Evolutionary conservation across 495 filamentous ascomycete genomes (phyloP), one percentile per base, ranked within the genome.

Genomic region (Aspergillus heteromorphus): DNA sequence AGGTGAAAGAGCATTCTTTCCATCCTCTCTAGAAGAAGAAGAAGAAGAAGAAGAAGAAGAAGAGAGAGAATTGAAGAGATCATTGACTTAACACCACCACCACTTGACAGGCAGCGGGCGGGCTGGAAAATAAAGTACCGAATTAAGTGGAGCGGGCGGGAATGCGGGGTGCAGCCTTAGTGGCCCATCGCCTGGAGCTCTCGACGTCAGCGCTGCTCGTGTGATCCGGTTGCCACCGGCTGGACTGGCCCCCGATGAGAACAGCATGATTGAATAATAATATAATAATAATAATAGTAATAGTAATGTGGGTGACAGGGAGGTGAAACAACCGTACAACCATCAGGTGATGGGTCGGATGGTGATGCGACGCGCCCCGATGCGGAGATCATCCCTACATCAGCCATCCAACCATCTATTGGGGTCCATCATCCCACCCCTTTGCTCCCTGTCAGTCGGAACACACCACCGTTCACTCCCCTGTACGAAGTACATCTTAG

Each of bases 81-180:
- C 7, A 27, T 27, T 27, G 23, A n/a, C n/a, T n/a, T n/a, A n/a
- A n/a, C n/a, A n/a, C n/a, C n/a, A n/a, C n/a, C n/a, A n/a, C n/a
- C n/a, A n/a, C n/a, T 7, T 27, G 23, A 27, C 11, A 45, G 8
- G 42, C 13, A 8, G 19, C 19, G 20, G 41, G 41, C 17, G 18
- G 41, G 42, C 17, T 20, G 51, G 41, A 14, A 27, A 34, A 27
- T 42, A 52, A 30, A 43, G 38, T 30, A 38, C 27, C 10, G 41
- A 29, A 54, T 52, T 52, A 51, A 61, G 71, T 73, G 65, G 68
- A 69, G 64, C 55, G 38, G 50, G 49, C 43, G 62, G 65, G 60
- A 73, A 72, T 73, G 71, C 69, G 71, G 71, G 71, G 71, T 73
- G 71, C 71, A 73, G 68, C 66, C 51, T 69, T 73, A 65, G 66